Evolutionary conservation across 164 flowering plant genomes (phyloP).

Genomic region (Hamamelis virginiana): DNA sequence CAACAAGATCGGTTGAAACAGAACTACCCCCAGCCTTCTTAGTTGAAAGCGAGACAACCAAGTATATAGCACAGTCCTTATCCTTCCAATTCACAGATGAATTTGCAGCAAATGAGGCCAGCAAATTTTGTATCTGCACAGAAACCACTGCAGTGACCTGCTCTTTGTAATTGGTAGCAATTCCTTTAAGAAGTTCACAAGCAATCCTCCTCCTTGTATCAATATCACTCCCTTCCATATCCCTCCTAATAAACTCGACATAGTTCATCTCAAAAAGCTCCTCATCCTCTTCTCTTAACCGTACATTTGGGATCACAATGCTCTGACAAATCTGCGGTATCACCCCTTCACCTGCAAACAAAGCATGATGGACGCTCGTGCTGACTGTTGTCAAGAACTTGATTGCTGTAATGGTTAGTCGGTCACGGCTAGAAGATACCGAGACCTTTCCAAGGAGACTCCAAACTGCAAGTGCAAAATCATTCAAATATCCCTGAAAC

Average conservation of each 20-base stretch:
- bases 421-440: slow-evolving; percentile 54
- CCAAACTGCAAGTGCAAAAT: slow-evolving; percentile 76
- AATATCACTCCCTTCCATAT: slow-evolving; percentile 92
- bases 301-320: slow-evolving; percentile 87
- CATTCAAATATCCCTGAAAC: slow-evolving; percentile 63
- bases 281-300: slow-evolving; percentile 88
- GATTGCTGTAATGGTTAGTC: slow-evolving; percentile 70
- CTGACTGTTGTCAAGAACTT: slow-evolving; percentile 85
- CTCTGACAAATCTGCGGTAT: slow-evolving; percentile 69
- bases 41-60: slow-evolving; percentile 80
- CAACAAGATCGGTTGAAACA: slow-evolving; percentile 74
- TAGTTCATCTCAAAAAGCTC: slow-evolving; percentile 91
- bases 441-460: slow-evolving; percentile 62
- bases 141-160: slow-evolving; percentile 64
- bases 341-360: slow-evolving; percentile 58
- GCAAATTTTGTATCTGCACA: slow-evolving; percentile 55
- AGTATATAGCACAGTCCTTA: slow-evolving; percentile 94
- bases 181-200: slow-evolving; percentile 92
- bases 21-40: slow-evolving; percentile 69
- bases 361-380: slow-evolving; percentile 69
- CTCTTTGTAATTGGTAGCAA: slow-evolving; percentile 67
- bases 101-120: slow-evolving; percentile 56
- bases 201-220: slow-evolving; percentile 96
- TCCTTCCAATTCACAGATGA: slow-evolving; percentile 84
- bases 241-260: slow-evolving; percentile 87